Conservation (phyloP, 495 filamentous ascomycete genomes). For the Podospora didyma region DNA sequence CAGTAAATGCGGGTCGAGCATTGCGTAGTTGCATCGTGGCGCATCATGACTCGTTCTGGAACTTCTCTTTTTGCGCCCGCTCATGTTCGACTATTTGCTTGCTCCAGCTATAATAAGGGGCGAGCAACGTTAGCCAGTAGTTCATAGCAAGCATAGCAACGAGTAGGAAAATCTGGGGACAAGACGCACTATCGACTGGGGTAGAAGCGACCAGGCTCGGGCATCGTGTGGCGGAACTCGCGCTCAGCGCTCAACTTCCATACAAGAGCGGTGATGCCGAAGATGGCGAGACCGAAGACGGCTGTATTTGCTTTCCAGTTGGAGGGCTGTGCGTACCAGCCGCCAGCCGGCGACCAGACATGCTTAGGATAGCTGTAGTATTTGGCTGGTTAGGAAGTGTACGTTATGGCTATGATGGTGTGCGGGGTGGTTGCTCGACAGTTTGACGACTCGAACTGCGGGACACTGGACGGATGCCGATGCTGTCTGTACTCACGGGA, state of each 20-base stretch:
- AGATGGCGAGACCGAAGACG: slow-evolving; percentile 66
- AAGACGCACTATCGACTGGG: slow-evolving; percentile 88
- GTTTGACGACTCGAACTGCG: not conserved
- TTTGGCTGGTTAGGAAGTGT: slow-evolving; percentile 7
- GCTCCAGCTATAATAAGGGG: slow-evolving; percentile 65
- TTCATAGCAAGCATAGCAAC: not conserved
- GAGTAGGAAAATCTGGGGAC: not conserved
- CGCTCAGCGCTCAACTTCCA: slow-evolving; percentile 81
- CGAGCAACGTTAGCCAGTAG: not conserved
- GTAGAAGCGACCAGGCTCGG: slow-evolving; percentile 82
- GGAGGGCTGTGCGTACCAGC: slow-evolving; percentile 89
- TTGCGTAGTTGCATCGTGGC: too few species aligned
- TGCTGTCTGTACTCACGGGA: slow-evolving; percentile 77
- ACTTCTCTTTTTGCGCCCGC: slow-evolving; percentile 55
- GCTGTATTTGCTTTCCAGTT: slow-evolving; percentile 97
- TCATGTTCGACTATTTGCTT: slow-evolving; percentile 89
- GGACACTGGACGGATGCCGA: too few species aligned
- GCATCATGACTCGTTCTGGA: slow-evolving; percentile 12
- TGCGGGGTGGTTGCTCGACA: slow-evolving; percentile 10
- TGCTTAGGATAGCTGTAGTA: slow-evolving; percentile 86
- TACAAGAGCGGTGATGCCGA: slow-evolving; percentile 67
- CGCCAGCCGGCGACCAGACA: slow-evolving; percentile 97
- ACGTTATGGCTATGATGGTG: not conserved
- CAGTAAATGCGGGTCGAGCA: slow-evolving; percentile 11
- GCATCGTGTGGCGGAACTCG: slow-evolving; percentile 78